Conservation (phyloP, 257 asterid genomes). For the Prunella vulgaris region DNA sequence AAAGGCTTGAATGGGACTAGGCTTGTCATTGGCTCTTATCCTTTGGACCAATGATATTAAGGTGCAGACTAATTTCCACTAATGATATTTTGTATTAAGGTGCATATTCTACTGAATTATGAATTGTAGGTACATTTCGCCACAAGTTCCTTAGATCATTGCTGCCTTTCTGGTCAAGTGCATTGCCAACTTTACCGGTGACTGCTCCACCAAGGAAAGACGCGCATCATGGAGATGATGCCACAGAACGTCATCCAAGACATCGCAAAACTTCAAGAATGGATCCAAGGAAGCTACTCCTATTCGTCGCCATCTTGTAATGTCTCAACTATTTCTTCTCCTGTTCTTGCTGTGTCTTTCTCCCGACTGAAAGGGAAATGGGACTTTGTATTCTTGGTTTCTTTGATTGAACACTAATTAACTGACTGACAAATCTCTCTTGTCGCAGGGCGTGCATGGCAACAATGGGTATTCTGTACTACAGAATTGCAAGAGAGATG, state of each 20-base stretch:
- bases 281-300: conserved; percentile 94
- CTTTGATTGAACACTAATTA: not conserved
- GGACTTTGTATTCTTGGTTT: not conserved
- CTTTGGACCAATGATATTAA: too few species aligned
- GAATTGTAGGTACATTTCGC: conserved; percentile 54
- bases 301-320: conserved; percentile 46
- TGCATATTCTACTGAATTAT: conserved; percentile 14
- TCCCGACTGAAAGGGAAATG: not conserved
- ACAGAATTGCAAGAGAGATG: conserved; percentile 68
- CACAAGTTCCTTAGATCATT: conserved; percentile 73
- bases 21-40: not conserved
- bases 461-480: conserved; percentile 87
- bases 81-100: too few species aligned
- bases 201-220: conserved; percentile 89
- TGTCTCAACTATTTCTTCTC: not conserved
- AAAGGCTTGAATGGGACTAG: not conserved
- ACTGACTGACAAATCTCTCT: not conserved
- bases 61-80: not conserved
- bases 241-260: conserved; percentile 64
- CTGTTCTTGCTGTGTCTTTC: not conserved
- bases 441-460: conserved; percentile 90
- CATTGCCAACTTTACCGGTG: conserved; percentile 87
- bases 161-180: conserved; percentile 92
- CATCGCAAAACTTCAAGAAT: conserved; percentile 69
- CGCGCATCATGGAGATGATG: conserved; percentile 50